Percentiles rank a stretch among this genome's conserved stretches.
Conservation (phyloP, 139 green algal genomes). For the Tetradesmus lagerheimii region DNA sequence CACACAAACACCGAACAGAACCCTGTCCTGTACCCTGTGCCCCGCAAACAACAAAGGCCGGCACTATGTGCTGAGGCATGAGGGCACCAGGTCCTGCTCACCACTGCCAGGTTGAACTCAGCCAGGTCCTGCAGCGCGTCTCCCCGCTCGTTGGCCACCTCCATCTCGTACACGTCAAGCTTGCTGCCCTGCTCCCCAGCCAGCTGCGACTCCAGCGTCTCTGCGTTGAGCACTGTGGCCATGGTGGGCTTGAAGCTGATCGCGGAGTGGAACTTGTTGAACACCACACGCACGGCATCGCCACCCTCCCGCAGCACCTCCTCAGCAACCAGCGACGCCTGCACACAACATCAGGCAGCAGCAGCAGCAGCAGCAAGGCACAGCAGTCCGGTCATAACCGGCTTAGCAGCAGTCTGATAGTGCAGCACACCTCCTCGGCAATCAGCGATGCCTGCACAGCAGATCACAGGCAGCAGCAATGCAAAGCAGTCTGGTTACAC, state of each 20-base stretch:
- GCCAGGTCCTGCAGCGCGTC: constrained; percentile 94
- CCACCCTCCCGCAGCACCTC: constrained; percentile 87
- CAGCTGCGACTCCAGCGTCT: constrained; percentile 85
- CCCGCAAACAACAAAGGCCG: too few species aligned
- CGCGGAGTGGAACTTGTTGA: constrained; percentile 95
- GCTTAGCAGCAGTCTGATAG: too few species aligned
- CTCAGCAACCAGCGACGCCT: constrained; percentile 88
- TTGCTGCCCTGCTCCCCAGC: constrained; percentile 72
- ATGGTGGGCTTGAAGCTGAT: constrained; percentile 97
- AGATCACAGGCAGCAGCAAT: too few species aligned
- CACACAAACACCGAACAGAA: too few species aligned
- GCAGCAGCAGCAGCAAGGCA: too few species aligned
- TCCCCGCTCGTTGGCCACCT: constrained; percentile 85
- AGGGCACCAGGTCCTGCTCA: constrained; percentile 54
- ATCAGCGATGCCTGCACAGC: too few species aligned
- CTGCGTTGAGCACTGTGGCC: constrained; percentile 90
- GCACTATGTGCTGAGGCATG: too few species aligned
- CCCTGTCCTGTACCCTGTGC: too few species aligned
- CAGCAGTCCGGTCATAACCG: too few species aligned
- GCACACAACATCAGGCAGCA: neutral
- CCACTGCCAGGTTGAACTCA: constrained; percentile 96
- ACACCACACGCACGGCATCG: constrained; percentile 88
- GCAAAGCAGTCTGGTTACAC: too few species aligned
- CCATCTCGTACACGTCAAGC: constrained; percentile 96
- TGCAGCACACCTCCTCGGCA: too few species aligned